Evolutionary conservation across 441 rosid species (phyloP).

Genomic region (Jatropha podagrica): DNA sequence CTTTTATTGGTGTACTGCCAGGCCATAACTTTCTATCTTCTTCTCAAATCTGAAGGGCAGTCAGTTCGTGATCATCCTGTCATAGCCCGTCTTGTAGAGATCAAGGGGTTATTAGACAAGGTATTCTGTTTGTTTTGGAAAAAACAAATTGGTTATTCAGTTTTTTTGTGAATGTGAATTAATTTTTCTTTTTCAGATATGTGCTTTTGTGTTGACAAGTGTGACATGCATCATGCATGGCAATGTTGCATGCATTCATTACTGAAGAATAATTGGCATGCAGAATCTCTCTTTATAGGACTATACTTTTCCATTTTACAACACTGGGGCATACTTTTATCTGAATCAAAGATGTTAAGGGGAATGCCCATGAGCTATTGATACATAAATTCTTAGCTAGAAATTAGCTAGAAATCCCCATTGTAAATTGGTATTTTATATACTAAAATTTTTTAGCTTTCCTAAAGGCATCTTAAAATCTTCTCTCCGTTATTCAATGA

Average conservation of each 20-base stretch:
- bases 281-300: background rate
- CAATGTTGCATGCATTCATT: background rate
- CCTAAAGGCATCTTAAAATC: background rate
- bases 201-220: background rate
- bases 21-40: slow-evolving; percentile 84
- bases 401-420: background rate
- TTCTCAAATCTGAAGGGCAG: slow-evolving; percentile 89
- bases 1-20: slow-evolving; percentile 78
- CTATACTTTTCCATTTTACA: background rate
- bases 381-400: background rate
- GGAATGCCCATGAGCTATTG: background rate
- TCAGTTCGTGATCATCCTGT: slow-evolving; percentile 86
- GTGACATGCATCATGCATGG: background rate
- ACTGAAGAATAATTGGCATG: background rate
- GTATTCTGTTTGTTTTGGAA: slow-evolving; percentile 34
- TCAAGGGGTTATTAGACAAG: slow-evolving; percentile 73
- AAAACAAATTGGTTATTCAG: background rate
- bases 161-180: background rate
- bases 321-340: background rate
- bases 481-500: background rate
- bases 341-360: background rate
- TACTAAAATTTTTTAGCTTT: background rate
- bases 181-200: background rate
- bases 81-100: slow-evolving; percentile 73
- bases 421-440: background rate